Base-by-base conservation (phyloP, 1,139 yeast species). In the Sugiyamaella sp. region DNA sequence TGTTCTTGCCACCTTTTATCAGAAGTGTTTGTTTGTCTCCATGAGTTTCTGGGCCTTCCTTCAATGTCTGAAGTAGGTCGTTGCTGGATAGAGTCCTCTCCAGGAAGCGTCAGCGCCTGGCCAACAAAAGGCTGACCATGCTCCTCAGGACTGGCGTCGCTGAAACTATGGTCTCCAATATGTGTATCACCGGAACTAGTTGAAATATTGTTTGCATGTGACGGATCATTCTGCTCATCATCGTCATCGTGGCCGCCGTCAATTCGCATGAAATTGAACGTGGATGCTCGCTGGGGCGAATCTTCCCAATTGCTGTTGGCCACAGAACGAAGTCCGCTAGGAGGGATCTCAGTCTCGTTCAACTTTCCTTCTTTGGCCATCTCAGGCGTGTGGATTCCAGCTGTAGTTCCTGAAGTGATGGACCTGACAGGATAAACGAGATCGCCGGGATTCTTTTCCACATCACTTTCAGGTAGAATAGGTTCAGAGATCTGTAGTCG, bases 21-120 rank as follows among this genome's bases (percentile, higher is more conserved):
- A 3, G 77, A 68, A 22, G 71, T 71, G 51, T 71, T 64, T 0
- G 80, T 78, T 57, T 76, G 78, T 67, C 97, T 77, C 97, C 98
- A 89, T 4, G 97, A 89, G 68, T 81, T 81, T 58, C 71, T 65
- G 8, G 76, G 72, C 47, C 55, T 65, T 2, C 65, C 65, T n/a
- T 45, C 57, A 24, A 53, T 56, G 22, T 46, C 50, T 5, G 25
- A 21, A 25, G 14, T 29, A 14, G 50, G 50, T 4, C 50, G 44
- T 37, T 46, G 50, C 14, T 46, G 50, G 16, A 46, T 39, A 2
- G 50, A 38, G n/a, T 46, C 50, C 12, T 46, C 50, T 3, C 50
- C 50, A 38, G 50, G 50, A 16, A 46, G 44, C n/a, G 50, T 46
- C 27, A 46, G 25, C 4, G 50, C 50, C n/a, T 38, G 50, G 16